Evolutionary conservation across 140 eudicot species (phyloP).

Genomic region (Senecio squalidus): DNA sequence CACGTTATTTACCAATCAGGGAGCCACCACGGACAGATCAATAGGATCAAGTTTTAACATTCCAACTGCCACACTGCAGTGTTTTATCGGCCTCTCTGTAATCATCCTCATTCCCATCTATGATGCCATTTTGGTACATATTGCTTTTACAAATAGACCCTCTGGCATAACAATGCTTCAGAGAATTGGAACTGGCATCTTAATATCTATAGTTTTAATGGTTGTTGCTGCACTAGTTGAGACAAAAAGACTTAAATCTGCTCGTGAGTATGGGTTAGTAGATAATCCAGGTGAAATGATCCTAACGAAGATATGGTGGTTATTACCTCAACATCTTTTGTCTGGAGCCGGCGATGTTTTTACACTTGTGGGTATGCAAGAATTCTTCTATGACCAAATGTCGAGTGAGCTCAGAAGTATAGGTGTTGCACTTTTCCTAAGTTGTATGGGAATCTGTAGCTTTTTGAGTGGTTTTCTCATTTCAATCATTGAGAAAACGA

Average conservation of each 20-base stretch:
- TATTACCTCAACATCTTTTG: slow-evolving; percentile 41
- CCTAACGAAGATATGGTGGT: slow-evolving; percentile 50
- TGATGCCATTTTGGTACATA: slow-evolving; percentile 36
- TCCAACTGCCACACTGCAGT: slow-evolving; percentile 43
- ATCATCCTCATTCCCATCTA: slow-evolving; percentile 37
- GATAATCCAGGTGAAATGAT: slow-evolving; percentile 24
- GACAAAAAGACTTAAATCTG: slow-evolving; percentile 29
- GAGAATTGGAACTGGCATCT: slow-evolving; percentile 36
- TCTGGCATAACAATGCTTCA: slow-evolving; percentile 47
- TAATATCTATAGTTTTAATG: slow-evolving; percentile 31
- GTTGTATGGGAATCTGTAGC: slow-evolving; percentile 34
- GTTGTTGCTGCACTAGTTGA: slow-evolving; percentile 41
- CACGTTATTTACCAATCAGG: slow-evolving; percentile 46
- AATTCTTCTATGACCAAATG: slow-evolving; percentile 45
- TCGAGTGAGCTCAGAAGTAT: slow-evolving; percentile 38
- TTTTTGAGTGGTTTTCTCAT: slow-evolving; percentile 38
- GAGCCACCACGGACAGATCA: slow-evolving; percentile 42
- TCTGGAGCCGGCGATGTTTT: slow-evolving; percentile 37
- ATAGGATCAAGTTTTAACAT: slow-evolving; percentile 33
- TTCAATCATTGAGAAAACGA: slow-evolving; percentile 22
- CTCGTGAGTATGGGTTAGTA: slow-evolving; percentile 20
- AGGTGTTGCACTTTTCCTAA: slow-evolving; percentile 34
- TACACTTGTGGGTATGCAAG: slow-evolving; percentile 41
- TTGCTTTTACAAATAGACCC: slow-evolving; percentile 21
- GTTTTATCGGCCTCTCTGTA: slow-evolving; percentile 20